Percentiles rank a stretch among this genome's conserved stretches.
Conservation (phyloP, 2,329 filamentous ascomycete genomes). For the Stachybotrys chartarum region DNA sequence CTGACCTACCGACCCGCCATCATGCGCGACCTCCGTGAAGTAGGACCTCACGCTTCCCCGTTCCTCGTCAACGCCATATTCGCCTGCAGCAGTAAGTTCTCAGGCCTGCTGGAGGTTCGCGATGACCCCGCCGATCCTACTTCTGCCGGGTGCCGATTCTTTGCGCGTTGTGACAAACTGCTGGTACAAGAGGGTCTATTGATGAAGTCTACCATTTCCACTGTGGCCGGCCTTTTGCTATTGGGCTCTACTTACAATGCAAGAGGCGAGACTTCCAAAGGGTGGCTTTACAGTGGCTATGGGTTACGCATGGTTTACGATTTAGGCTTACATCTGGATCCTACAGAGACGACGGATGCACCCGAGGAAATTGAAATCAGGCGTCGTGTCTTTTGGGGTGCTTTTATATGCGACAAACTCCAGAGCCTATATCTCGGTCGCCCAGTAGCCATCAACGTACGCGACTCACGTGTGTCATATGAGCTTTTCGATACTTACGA, state of each 20-base stretch:
- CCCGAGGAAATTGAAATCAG: conserved; percentile 19
- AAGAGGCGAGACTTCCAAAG: conserved; percentile 17
- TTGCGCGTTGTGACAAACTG: conserved; percentile 16
- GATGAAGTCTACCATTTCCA: conserved; percentile 14
- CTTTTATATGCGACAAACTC: conserved; percentile 21
- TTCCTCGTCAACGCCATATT: conserved; percentile 30
- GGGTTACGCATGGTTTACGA: conserved; percentile 33
- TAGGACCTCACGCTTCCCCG: conserved; percentile 26
- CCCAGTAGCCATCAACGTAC: conserved; percentile 12
- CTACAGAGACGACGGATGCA: conserved; percentile 10
- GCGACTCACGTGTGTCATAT: conserved; percentile 13
- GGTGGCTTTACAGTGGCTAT: conserved; percentile 32
- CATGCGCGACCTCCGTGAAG: conserved; percentile 24
- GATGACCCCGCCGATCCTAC: conserved; percentile 8
- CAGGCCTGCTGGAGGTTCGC: conserved; percentile 12
- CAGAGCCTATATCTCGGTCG: conserved; percentile 21
- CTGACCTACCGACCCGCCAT: conserved; percentile 29
- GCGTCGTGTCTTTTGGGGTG: conserved; percentile 24
- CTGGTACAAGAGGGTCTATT: conserved; percentile 8
- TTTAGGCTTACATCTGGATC: conserved; percentile 29
- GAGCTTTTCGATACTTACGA: conserved; percentile 14
- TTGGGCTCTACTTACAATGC: conserved; percentile 17
- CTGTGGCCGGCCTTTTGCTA: conserved; percentile 16
- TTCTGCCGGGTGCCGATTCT: conserved; percentile 14
- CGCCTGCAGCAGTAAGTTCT: conserved; percentile 19